Base-by-base conservation (phyloP, 148 eudicot species). In the Spergularia marina region DNA sequence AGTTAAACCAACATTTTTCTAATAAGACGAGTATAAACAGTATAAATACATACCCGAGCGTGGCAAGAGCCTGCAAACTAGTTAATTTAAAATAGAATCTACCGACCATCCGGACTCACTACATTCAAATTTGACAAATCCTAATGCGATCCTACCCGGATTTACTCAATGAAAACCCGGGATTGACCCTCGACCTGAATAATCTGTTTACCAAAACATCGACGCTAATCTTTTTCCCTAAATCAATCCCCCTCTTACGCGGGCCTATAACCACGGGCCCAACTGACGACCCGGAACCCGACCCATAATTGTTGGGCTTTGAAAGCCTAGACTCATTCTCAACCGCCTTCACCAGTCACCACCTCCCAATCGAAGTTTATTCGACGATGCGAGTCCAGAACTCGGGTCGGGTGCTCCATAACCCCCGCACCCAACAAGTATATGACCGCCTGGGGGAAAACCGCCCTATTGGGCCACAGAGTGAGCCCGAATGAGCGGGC, bases 351-450 rank as follows among this genome's bases (percentile, higher is more conserved):
- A 66, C 47, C 25, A 70, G 73, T 40, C 80, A 86, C 81, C 64
- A 76, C 15, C 81, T 91, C 69, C 74, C n/a, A n/a, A n/a, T n/a
- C n/a, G n/a, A n/a, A n/a, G n/a, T n/a, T n/a, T n/a, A n/a, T 68
- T 36, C 72, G 82, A 6, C 94, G 87, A 54, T 87, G 96, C 76
- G 85, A 86, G 63, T 59, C 86, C 12, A 91, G 87, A 14, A 78
- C 87, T 0, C 81, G 92, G 76, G 82, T 91, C 23, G 97, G 87
- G 18, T 91, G 97, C 86, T 85, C 97, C 79, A 75, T 92, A 53
- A 25, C 80, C n/a, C n/a, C n/a, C 70, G 90, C 97, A 12, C 90
- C 94, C 4, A 70, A 73, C 79, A 88, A 81, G 65, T 92, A 91
- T 75, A 73, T 70, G 60, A 74, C 90, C 30, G n/a, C 89, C 91